phyloP scores from a whole-genome alignment of 371 early-diverging fungal genomes.

The Zopfochytrium polystomum region DNA sequence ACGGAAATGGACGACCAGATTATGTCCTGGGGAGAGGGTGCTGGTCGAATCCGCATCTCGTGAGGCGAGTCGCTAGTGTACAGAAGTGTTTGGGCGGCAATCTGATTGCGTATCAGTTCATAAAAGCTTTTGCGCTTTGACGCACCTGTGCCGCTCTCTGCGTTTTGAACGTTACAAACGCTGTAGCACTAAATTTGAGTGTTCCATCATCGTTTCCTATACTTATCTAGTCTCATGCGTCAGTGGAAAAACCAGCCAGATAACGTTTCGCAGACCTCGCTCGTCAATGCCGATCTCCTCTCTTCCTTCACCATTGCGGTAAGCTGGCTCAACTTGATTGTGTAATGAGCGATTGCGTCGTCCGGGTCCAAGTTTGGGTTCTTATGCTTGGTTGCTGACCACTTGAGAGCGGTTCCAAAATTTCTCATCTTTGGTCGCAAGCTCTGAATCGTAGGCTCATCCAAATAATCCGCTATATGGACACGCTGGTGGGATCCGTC shows the following conservation, averaged over 20 bases:
- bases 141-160: constrained; percentile 37
- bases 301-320: constrained; percentile 31
- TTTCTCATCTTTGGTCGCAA: constrained; percentile 20
- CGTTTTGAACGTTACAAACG: constrained; percentile 40
- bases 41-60: constrained; percentile 28
- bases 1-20: constrained; percentile 36
- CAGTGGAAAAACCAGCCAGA: no score
- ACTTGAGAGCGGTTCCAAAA: background rate
- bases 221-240: constrained; percentile 1
- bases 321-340: constrained; percentile 28
- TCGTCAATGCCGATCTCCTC: constrained; percentile 16
- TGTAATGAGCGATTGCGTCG: constrained; percentile 41
- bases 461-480: no score
- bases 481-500: no score
- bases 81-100: constrained; percentile 35
- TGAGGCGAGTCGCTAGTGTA: constrained; percentile 22
- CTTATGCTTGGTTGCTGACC: background rate
- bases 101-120: constrained; percentile 7
- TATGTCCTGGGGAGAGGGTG: constrained; percentile 41
- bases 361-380: background rate
- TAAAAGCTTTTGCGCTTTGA: background rate
- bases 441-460: constrained; percentile 11
- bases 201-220: constrained; percentile 5
- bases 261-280: no score
- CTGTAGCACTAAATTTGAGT: constrained; percentile 34